Conservation (phyloP, 1,284 basidiomycete species). For the Erythrobasidium hasegawianum region DNA sequence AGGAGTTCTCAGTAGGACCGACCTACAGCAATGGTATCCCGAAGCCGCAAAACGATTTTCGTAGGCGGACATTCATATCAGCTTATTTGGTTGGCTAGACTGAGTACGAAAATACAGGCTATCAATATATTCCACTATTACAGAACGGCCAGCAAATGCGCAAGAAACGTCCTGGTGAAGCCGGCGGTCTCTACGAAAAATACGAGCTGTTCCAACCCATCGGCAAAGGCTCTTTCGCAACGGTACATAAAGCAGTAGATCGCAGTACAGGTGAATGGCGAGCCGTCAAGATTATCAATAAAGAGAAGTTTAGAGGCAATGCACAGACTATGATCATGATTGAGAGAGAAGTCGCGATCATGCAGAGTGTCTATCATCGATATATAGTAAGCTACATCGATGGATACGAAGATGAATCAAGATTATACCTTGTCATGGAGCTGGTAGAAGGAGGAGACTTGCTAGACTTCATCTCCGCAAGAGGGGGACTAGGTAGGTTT, state of each 20-base stretch:
- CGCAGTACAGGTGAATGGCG: constrained; percentile 60
- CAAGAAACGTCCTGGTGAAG: constrained; percentile 26
- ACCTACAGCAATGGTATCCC: neutral
- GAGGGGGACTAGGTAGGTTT: constrained; percentile 60
- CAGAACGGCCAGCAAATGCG: neutral
- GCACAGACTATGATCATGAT: constrained; percentile 56
- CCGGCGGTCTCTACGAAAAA: constrained; percentile 36
- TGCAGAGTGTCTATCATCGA: constrained; percentile 62
- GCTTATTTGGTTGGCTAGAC: neutral
- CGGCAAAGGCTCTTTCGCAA: constrained; percentile 75
- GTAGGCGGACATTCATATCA: neutral
- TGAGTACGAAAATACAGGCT: neutral
- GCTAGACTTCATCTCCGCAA: constrained; percentile 68
- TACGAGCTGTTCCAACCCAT: constrained; percentile 50
- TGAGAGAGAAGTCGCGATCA: constrained; percentile 72
- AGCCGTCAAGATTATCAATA: constrained; percentile 68
- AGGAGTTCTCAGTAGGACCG: constrained; percentile 40
- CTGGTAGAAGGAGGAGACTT: constrained; percentile 81
- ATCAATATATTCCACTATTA: constrained; percentile 2
- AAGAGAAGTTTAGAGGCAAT: constrained; percentile 52
- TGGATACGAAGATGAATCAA: constrained; percentile 64
- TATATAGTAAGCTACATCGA: constrained; percentile 79
- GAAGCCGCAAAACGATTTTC: neutral
- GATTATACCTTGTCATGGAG: constrained; percentile 57
- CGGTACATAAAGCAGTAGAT: constrained; percentile 66